Base-by-base conservation (phyloP, 192 early-diverging fungal species). In the Geranomyces variabilis region DNA sequence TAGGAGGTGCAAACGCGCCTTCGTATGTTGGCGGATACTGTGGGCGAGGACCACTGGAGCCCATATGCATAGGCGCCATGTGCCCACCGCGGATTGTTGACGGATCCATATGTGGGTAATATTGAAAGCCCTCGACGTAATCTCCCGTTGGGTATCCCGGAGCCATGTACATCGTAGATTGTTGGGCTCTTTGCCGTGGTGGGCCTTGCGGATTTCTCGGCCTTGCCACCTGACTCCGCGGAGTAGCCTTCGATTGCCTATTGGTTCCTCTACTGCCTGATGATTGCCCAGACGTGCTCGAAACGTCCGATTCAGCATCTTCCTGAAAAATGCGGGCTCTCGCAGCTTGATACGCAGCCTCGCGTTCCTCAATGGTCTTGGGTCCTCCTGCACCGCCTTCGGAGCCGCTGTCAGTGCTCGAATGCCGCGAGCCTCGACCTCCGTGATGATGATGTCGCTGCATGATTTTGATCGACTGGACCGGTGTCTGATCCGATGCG, bases 261-360 rank as follows among this genome's bases (percentile, higher is more conserved):
- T 9, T 46, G 4, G 33, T 64, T 1, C n/a, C 41, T 9, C 17
- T 36, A 36, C 63, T 46, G 43, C 17, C 44, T 8, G 41, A 41
- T 13, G 69, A 62, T 34, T 70, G 69, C 43, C 55, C 55, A 13
- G 69, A 70, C 6, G 56, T 70, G 58, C 45, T 70, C 26, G 69
- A 70, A 10, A 41, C 72, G 67, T 74, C 72, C 34, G 72, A 74
- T 60, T 44, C 72, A 8, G 63, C 59, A 47, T 79, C 74, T 34
- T 88, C 88, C 57, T 87, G 81, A 67, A 92, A 92, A 48, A 92
- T 92, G 41, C 86, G 71, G 15, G 88, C 89, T 58, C 91, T 79
- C 6, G 91, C 91, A 34, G 83, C 80, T 69, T 90, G 87, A 68
- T 92, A 92, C 9, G 85, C 86, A 13, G 82, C 85, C 62, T 89